Evolutionary conservation across 768 basidiomycete species (phyloP), one percentile per base, ranked within the genome.

Genomic region (Auriscalpium microsporum): DNA sequence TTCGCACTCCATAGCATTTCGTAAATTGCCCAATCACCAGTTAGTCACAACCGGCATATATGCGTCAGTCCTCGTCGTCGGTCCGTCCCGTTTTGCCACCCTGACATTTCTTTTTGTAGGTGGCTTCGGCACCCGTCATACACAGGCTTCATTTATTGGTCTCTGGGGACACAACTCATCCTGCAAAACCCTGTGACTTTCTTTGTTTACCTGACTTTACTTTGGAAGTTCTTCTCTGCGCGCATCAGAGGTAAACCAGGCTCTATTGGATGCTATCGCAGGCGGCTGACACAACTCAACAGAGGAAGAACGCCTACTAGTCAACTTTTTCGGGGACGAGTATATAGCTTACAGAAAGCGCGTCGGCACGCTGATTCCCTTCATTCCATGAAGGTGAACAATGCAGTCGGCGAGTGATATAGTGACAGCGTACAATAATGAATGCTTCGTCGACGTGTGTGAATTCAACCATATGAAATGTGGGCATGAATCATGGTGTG

Each of bases 101-200:
- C 28, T 28, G 7, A 28, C 7, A 7, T 0, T 28, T 28, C 28
- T 2, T 28, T 37, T 23, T 53, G 45, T 62, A 92, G 90, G 8
- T 88, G 82, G 81, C 86, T 84, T 58, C 83, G 96, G 13, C 96
- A 99, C 70, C 96, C 96, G 10, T 96, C 95, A 0, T 99, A 99
- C 63, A 82, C 90, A 1, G 96, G 94, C 2, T 99, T 97, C 75
- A 95, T 90, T 69, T 98, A 95, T 69, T 98, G 96, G 96, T 94
- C 93, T 0, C 65, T 99, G 28, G 93, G 94, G 2, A 96, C 93
- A 0, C 96, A 99, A 67, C 71, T 98, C 38, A 80, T 92, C 1
- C 76, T 98, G 19, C 93, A 93, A 65, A 99, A 98, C 66, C 81
- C 88, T 0, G 34, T 93, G 14, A 83, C 83, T 13, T 83, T 90